Percentiles rank a stretch among this genome's conserved stretches.
phyloP scores from a whole-genome alignment of 192 early-diverging fungal genomes.

The Endogone sp. region DNA sequence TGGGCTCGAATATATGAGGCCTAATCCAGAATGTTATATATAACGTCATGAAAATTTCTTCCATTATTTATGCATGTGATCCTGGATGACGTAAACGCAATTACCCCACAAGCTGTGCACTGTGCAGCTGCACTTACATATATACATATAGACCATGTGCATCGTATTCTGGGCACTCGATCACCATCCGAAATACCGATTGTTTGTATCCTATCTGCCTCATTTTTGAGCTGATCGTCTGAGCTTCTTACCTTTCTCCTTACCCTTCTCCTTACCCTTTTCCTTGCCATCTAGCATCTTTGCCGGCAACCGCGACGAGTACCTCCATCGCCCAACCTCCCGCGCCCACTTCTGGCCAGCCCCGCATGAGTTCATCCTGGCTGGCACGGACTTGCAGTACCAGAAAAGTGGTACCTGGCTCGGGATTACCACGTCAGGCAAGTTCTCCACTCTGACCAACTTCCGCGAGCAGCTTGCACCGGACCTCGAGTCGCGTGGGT shows the following conservation, averaged over 20 bases:
- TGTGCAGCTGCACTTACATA: too few species aligned
- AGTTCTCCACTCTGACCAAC: slow-evolving; percentile 45
- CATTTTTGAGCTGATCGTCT: not conserved
- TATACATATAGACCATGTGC: slow-evolving; percentile 35
- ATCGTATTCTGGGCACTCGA: slow-evolving; percentile 37
- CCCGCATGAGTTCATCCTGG: slow-evolving; percentile 27
- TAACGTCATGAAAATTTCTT: too few species aligned
- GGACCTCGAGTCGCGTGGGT: slow-evolving; percentile 37
- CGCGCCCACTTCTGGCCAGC: slow-evolving; percentile 35
- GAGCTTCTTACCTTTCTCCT: not conserved
- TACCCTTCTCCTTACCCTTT: not conserved
- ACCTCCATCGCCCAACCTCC: slow-evolving; percentile 29
- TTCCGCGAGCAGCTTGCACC: slow-evolving; percentile 28
- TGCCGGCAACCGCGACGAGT: slow-evolving; percentile 48
- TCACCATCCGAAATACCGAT: slow-evolving; percentile 30
- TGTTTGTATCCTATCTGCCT: slow-evolving; percentile 23
- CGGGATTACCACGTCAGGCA: slow-evolving; percentile 37
- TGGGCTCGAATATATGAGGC: too few species aligned
- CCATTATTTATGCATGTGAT: too few species aligned
- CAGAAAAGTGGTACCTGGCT: slow-evolving; percentile 39
- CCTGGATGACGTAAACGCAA: too few species aligned
- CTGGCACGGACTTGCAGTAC: slow-evolving; percentile 34
- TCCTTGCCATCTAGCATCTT: slow-evolving; percentile 43
- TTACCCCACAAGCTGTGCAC: too few species aligned
- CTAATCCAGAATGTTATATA: too few species aligned